phyloP scores from a whole-genome alignment of 1,284 basidiomycete genomes.

The Gymnopus androsaceus region DNA sequence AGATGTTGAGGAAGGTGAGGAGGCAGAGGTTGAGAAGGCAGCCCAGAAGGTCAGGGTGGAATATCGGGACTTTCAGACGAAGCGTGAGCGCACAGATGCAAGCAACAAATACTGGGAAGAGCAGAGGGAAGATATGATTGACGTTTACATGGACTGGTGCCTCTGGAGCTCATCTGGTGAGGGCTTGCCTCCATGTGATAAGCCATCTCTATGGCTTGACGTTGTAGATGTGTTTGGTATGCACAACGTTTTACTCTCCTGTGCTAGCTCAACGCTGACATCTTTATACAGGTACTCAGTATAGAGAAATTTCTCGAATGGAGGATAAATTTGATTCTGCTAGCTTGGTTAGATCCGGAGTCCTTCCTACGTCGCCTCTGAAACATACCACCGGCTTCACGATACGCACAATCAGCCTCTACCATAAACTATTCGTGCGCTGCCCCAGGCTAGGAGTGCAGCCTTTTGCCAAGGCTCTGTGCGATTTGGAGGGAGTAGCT shows the following conservation, averaged over 20 bases:
- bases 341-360: background rate
- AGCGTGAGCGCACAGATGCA: no score
- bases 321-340: background rate
- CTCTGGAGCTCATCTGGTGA: background rate
- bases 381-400: background rate
- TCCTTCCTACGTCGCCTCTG: constrained; percentile 3
- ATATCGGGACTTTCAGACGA: no score
- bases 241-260: background rate
- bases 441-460: constrained; percentile 4
- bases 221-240: no score
- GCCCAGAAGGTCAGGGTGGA: no score
- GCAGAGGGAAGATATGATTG: background rate
- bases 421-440: constrained; percentile 5
- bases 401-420: background rate
- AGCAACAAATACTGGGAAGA: background rate
- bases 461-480: no score
- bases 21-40: no score
- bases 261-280: background rate
- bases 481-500: no score
- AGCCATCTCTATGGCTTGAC: no score
- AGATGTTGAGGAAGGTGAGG: no score
- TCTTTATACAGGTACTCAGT: background rate
- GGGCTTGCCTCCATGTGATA: no score
- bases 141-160: constrained; percentile 3
- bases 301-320: background rate